phyloP scores from a whole-genome alignment of 805 yeast species.

The Hanseniaspora mollemarum region DNA sequence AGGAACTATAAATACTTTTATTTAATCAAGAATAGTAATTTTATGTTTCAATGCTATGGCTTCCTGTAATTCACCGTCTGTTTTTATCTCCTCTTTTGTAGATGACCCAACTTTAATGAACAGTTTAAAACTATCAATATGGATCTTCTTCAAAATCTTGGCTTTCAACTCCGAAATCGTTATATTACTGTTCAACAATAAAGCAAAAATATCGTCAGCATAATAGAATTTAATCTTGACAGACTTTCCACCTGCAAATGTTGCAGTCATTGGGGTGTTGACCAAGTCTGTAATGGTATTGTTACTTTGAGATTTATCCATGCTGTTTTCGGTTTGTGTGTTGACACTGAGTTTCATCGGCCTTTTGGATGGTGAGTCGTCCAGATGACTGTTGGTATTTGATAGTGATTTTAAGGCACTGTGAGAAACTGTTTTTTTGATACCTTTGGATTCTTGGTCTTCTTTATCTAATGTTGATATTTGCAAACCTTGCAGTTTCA shows the following conservation, averaged over 20 bases:
- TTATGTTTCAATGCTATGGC: conserved; percentile 31
- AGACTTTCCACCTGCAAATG: conserved; percentile 19
- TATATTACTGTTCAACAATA: conserved; percentile 41
- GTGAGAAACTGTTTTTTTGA: too few species aligned
- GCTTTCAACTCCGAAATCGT: conserved; percentile 39
- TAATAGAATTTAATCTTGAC: conserved; percentile 62
- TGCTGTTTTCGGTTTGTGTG: neutral
- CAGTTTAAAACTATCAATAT: conserved; percentile 30
- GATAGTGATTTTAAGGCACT: too few species aligned
- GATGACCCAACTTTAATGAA: conserved; percentile 25
- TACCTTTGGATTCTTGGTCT: too few species aligned
- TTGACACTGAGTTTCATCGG: neutral
- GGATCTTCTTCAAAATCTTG: conserved; percentile 44
- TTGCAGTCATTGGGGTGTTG: conserved; percentile 22
- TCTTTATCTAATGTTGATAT: neutral
- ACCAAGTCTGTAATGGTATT: neutral
- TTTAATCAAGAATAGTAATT: conserved; percentile 29
- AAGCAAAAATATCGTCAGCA: conserved; percentile 71
- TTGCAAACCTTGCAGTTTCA: neutral
- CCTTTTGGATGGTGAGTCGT: neutral
- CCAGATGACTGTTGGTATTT: too few species aligned
- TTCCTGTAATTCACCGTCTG: conserved; percentile 28
- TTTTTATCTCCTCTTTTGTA: conserved; percentile 28
- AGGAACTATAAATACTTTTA: conserved; percentile 14
- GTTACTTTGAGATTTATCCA: conserved; percentile 11